These are phyloP conservation scores for Haematococcus lacustris DNA, from an alignment of 139 green algal genomes.

Conservation along the genomic window DNA sequence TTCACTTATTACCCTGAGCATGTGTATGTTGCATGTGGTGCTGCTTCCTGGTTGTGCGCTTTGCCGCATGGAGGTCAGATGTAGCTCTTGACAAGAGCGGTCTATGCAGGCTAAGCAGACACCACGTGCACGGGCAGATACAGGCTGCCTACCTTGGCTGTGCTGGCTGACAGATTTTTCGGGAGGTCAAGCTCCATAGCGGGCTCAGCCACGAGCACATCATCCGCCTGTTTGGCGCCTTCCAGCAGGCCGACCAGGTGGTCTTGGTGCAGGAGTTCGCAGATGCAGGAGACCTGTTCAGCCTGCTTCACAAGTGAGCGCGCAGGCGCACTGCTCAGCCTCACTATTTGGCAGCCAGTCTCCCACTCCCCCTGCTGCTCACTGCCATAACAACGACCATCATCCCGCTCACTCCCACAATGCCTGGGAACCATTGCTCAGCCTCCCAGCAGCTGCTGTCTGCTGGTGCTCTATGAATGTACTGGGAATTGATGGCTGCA, in stretches of 20 bases:
- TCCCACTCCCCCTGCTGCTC: too few relatives aligned
- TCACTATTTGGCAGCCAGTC: too few relatives aligned
- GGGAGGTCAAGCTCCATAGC: conserved; percentile 41
- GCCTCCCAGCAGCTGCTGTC: too few relatives aligned
- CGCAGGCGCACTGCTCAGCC: too few relatives aligned
- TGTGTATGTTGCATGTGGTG: background rate
- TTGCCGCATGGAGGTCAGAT: too few relatives aligned
- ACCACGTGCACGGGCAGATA: background rate
- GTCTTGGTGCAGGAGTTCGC: conserved; percentile 46
- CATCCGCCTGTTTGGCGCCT: conserved; percentile 47
- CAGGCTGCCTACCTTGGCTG: background rate
- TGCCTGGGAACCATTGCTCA: too few relatives aligned
- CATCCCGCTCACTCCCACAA: too few relatives aligned
- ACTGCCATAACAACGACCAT: too few relatives aligned
- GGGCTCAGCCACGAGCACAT: conserved; percentile 46
- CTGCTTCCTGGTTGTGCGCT: too few relatives aligned
- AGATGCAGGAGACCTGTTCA: conserved; percentile 39
- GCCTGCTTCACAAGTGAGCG: conserved; percentile 30
- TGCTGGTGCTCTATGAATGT: too few relatives aligned
- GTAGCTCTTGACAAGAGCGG: too few relatives aligned
- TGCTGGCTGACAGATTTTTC: conserved; percentile 26
- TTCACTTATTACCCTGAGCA: background rate
- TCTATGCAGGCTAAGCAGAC: background rate
- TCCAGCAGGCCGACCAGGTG: conserved; percentile 34
- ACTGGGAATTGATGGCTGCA: too few relatives aligned